Conservation (phyloP, 2,329 filamentous ascomycete species). For the Trichoderma breve region DNA sequence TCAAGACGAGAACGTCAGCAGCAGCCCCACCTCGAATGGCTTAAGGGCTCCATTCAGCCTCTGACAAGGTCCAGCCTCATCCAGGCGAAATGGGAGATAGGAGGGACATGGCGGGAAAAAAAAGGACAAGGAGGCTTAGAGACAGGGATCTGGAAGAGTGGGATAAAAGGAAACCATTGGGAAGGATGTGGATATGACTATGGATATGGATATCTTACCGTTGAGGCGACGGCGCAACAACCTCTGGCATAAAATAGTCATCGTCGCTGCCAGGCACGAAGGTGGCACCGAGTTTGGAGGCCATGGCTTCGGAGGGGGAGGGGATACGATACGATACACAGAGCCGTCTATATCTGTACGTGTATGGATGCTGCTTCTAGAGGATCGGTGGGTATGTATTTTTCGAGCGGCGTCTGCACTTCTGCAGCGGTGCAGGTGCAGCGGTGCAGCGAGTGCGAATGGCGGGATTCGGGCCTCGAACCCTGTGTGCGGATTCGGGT, state of each 20-base stretch:
- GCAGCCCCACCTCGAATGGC: slow-evolving; percentile 31
- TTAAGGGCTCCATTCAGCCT: slow-evolving; percentile 18
- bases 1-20: slow-evolving; percentile 37
- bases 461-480: slow-evolving; percentile 7
- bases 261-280: slow-evolving; percentile 58
- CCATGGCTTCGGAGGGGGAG: slow-evolving; percentile 24
- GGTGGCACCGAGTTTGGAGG: slow-evolving; percentile 48
- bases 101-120: neutral
- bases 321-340: slow-evolving; percentile 21
- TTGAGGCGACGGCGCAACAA: slow-evolving; percentile 57
- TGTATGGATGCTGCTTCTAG: neutral
- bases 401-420: neutral
- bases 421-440: neutral
- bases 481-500: slow-evolving; percentile 5
- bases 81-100: slow-evolving; percentile 22
- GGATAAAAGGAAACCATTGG: neutral
- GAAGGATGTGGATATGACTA: slow-evolving; percentile 1
- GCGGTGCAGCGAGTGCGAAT: slow-evolving; percentile 1
- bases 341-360: neutral
- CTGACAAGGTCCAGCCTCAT: slow-evolving; percentile 8
- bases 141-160: neutral
- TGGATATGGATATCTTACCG: slow-evolving; percentile 42
- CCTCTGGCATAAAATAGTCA: slow-evolving; percentile 61
- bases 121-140: slow-evolving; percentile 10
- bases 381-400: slow-evolving; percentile 1